Evolutionary conservation across 768 basidiomycete genomes (phyloP).

Genomic region (Podaxis rugospora): DNA sequence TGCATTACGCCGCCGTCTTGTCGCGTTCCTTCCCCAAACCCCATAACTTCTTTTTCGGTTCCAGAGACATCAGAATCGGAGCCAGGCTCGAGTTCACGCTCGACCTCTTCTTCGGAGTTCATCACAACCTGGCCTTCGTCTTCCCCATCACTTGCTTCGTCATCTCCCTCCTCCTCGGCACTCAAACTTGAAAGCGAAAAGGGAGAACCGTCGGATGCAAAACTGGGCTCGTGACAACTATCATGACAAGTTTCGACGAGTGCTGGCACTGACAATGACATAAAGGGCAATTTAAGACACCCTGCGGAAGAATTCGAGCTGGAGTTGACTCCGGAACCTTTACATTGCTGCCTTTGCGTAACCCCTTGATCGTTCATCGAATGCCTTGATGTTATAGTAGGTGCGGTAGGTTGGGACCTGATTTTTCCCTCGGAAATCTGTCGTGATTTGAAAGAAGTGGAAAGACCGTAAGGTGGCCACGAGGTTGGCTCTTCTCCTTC

Average conservation of each 20-base stretch:
- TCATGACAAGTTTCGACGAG: background rate
- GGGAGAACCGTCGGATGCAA: background rate
- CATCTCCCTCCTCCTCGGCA: conserved; percentile 4
- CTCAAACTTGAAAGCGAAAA: background rate
- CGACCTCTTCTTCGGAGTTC: conserved; percentile 10
- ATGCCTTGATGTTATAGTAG: background rate
- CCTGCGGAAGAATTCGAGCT: background rate
- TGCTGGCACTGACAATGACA: background rate
- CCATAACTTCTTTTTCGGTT: background rate
- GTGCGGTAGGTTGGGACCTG: background rate
- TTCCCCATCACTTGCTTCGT: background rate
- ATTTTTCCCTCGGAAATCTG: background rate
- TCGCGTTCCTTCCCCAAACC: background rate
- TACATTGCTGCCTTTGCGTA: background rate
- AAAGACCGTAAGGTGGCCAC: background rate
- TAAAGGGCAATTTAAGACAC: background rate
- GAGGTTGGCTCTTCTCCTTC: background rate
- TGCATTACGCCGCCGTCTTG: background rate
- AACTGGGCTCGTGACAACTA: background rate
- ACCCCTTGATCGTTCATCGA: background rate
- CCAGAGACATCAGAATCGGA: background rate
- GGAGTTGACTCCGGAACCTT: background rate
- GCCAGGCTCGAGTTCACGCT: conserved; percentile 3
- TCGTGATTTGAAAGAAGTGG: background rate
- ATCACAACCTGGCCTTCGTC: background rate